Evolutionary conservation across 1,284 basidiomycete genomes (phyloP).

Genomic region (Dichomitus squalens): DNA sequence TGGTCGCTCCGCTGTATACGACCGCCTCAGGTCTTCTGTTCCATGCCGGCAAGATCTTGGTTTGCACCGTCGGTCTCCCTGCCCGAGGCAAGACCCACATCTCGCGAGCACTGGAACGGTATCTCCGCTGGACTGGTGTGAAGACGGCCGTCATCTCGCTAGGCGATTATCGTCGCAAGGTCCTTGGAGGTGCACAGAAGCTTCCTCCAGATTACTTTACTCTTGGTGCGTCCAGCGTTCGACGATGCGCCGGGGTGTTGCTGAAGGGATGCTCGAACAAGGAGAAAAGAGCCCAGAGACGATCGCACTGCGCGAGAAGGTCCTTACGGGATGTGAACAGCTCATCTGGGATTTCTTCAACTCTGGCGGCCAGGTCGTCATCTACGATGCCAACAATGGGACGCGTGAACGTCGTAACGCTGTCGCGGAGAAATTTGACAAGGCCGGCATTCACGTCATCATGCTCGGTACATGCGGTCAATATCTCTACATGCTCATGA

Average conservation of each 20-base stretch:
- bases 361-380: constrained; percentile 90
- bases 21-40: constrained; percentile 86
- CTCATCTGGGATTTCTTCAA: constrained; percentile 91
- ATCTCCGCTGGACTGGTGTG: constrained; percentile 97
- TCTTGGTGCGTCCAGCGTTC: constrained; percentile 54
- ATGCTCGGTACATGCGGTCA: constrained; percentile 72
- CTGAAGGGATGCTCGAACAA: constrained; percentile 22
- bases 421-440: constrained; percentile 85
- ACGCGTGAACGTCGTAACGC: constrained; percentile 66
- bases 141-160: constrained; percentile 94
- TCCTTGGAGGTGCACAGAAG: constrained; percentile 85
- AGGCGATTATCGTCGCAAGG: constrained; percentile 92
- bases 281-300: constrained; percentile 83
- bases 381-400: constrained; percentile 99
- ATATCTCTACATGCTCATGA: constrained; percentile 7
- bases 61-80: constrained; percentile 90
- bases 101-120: constrained; percentile 92
- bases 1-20: constrained; percentile 88
- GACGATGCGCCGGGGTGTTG: constrained; percentile 7
- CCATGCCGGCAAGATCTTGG: constrained; percentile 94
- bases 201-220: constrained; percentile 93
- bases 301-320: constrained; percentile 69
- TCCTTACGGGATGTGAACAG: constrained; percentile 84
- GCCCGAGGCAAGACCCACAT: constrained; percentile 97
- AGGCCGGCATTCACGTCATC: constrained; percentile 87